Evolutionary conservation across 108 stramenopile species (phyloP).

Genomic region (Mediolabrus comicus): DNA sequence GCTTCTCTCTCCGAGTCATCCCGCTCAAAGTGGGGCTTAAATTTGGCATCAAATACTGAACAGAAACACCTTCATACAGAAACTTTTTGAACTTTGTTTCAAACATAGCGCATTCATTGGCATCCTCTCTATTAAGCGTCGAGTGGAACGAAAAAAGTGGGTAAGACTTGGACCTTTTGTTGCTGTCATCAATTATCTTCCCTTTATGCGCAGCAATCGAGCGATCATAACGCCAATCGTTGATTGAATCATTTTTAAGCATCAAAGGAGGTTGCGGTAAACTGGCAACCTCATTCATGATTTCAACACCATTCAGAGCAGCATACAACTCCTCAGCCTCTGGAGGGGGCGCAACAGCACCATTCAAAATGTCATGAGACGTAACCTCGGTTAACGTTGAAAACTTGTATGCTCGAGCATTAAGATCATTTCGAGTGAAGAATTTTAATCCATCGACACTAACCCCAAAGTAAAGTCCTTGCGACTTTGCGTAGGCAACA

Average conservation of each 20-base stretch:
- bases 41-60: constrained; percentile 63
- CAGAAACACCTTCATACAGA: constrained; percentile 78
- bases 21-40: constrained; percentile 31
- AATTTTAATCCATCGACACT: constrained; percentile 83
- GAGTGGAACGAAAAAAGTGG: constrained; percentile 40
- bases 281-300: constrained; percentile 66
- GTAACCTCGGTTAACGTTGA: constrained; percentile 49
- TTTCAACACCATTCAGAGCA: constrained; percentile 73
- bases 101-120: constrained; percentile 53
- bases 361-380: constrained; percentile 72
- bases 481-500: constrained; percentile 85
- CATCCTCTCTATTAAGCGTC: constrained; percentile 46
- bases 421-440: constrained; percentile 78
- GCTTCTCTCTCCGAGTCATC: constrained; percentile 55
- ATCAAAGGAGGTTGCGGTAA: constrained; percentile 66
- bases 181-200: constrained; percentile 30
- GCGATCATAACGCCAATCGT: constrained; percentile 54
- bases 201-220: constrained; percentile 26
- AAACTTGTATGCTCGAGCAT: constrained; percentile 79
- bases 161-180: constrained; percentile 15
- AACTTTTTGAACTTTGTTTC: constrained; percentile 77
- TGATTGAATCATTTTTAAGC: constrained; percentile 52
- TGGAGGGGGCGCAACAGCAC: constrained; percentile 68
- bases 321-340: constrained; percentile 85
- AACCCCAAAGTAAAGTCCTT: constrained; percentile 86